phyloP scores from a whole-genome alignment of 352 stramenopile genomes.

The Blastocystis sp. region DNA sequence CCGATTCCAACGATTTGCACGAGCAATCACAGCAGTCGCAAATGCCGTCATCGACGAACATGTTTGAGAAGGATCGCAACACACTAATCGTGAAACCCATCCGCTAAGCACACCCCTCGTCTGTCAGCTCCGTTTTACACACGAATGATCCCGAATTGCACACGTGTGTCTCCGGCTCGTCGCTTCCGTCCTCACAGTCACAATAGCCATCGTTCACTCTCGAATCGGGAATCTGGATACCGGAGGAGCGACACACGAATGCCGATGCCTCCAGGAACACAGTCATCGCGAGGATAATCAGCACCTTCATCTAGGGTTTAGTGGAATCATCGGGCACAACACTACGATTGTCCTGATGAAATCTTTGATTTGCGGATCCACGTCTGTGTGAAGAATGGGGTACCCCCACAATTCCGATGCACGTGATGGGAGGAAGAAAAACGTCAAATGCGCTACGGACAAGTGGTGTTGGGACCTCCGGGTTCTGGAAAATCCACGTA shows the following conservation, averaged over 20 bases:
- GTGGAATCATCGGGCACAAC: too few relatives aligned
- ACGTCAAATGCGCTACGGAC: constrained; percentile 70
- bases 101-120: neutral
- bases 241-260: neutral
- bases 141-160: constrained; percentile 17
- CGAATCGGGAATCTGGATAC: neutral
- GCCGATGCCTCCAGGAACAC: neutral
- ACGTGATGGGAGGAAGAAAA: neutral
- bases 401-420: neutral
- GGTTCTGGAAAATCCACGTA: constrained; percentile 95
- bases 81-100: neutral
- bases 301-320: neutral
- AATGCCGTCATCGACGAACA: constrained; percentile 49
- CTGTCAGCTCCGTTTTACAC: constrained; percentile 20
- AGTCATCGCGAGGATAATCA: neutral
- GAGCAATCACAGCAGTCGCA: constrained; percentile 65
- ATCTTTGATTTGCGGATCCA: too few relatives aligned
- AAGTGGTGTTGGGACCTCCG: constrained; percentile 79
- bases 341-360: too few relatives aligned
- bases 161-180: constrained; percentile 45
- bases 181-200: constrained; percentile 47
- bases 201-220: constrained; percentile 57
- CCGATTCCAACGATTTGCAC: neutral
- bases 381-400: neutral
- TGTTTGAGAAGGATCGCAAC: neutral